Evolutionary conservation across 2,329 filamentous ascomycete species (phyloP), one percentile per base, ranked within the genome.

Genomic region (Fusarium sp.): DNA sequence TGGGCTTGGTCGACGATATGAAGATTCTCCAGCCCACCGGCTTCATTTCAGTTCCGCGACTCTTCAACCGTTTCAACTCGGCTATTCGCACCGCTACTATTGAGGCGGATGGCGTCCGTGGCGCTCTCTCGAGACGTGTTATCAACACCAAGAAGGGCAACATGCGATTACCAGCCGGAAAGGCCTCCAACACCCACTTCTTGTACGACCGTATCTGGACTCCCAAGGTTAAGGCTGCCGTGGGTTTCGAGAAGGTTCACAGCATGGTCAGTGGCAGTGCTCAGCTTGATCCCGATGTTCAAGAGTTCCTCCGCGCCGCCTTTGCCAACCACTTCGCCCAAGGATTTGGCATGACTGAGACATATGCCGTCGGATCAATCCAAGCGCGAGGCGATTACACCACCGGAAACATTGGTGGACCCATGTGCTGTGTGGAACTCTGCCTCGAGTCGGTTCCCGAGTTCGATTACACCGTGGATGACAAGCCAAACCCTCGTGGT

Each of bases 331-430:
- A 90, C 75, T 92, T 98, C 75, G 80, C 88, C 33, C 95, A 98
- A 81, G 96, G 95, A 31, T 99, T 95, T 79, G 96, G 96, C 49
- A 85, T 99, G 79, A 99, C 96, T 2, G 96, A 99, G 82, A 92
- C 94, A 1, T 98, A 97, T 76, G 94, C 95, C 43, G 87, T 91
- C 31, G 89, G 88, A 22, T 86, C 91, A 14, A 87, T 89, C 36
- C 96, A 98, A 82, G 75, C 88, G 13, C 79, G 83, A 3, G 86
- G 86, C 46, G 96, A 99, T 79, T 90, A 92, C 77, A 87, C 86
- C 10, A 83, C 90, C 6, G 94, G 94, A 65, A 97, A 94, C 81
- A 95, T 95, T 72, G 96, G 96, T 53, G 89, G 87, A 7, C 86
- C 94, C 0, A 86, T 88, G 64, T 85, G 90, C 9, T 86, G 85